A percentile compares a stretch with the other conserved stretches of the same genome.
Conservation (phyloP, 768 basidiomycete species). For the Imleria badia region DNA sequence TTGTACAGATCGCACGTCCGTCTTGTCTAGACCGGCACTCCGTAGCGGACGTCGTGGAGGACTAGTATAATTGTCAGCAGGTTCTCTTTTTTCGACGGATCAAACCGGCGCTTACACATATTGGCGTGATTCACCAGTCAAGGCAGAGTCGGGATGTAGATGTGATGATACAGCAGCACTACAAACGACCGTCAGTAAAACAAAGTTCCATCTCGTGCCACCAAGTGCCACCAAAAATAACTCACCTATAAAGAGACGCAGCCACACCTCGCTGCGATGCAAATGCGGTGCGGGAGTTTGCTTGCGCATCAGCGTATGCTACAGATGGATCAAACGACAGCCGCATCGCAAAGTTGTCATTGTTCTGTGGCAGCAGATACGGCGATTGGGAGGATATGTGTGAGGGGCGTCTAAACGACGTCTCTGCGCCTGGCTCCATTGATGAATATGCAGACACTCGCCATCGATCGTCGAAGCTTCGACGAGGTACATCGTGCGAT, state of each 20-base stretch:
- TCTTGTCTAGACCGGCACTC: constrained; percentile 5
- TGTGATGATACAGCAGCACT: constrained; percentile 59
- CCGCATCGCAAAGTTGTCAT: constrained; percentile 4
- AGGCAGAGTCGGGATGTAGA: constrained; percentile 23
- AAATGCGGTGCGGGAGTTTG: background rate
- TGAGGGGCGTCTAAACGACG: constrained; percentile 24
- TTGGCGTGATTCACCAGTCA: constrained; percentile 8
- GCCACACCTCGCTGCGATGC: constrained; percentile 24
- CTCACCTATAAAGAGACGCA: constrained; percentile 59
- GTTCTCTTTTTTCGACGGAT: background rate
- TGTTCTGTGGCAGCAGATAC: constrained; percentile 3
- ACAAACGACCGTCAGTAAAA: constrained; percentile 7
- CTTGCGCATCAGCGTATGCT: constrained; percentile 40
- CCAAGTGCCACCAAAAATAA: background rate
- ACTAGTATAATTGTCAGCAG: constrained; percentile 6
- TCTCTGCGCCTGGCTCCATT: constrained; percentile 7
- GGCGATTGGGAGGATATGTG: constrained; percentile 4
- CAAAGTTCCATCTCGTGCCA: no score
- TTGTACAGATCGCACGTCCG: background rate
- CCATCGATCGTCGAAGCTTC: constrained; percentile 7
- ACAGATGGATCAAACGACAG: constrained; percentile 46
- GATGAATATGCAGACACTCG: constrained; percentile 1
- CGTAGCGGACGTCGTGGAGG: constrained; percentile 7
- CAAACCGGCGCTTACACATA: constrained; percentile 22
- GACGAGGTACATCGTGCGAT: constrained; percentile 21